Base-by-base conservation (phyloP, 1,284 basidiomycete genomes). In the Pterulicium gracile region DNA sequence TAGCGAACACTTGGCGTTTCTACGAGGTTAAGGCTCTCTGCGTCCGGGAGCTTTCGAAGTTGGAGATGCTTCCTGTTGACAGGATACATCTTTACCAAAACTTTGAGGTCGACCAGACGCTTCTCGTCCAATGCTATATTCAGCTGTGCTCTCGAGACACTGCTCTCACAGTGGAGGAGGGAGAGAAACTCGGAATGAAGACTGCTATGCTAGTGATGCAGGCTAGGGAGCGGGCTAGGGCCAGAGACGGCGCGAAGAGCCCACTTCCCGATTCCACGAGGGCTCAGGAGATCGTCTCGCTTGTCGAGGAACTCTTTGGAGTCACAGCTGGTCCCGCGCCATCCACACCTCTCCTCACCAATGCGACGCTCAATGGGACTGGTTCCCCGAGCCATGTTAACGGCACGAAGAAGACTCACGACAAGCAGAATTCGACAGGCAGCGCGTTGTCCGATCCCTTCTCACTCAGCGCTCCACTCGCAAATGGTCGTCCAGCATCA, bases 191-290 rank as follows among this genome's bases (percentile, higher is more conserved):
- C 10, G 42, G 42, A 12, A 60, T 75, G 51, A 68, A 72, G 52
- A 70, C 70, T 0, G 64, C 69, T 1, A 54, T 77, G 4, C 62
- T 69, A 21, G 52, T 76, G 27, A 72, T 72, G 32, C 65, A 64
- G 7, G 71, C 73, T 2, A 66, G 73, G 14, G 73, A 75, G 23
- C 20, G 19, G 12, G 42, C 42, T 7, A 21, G 42, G 19, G 36
- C 36, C 19, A 5, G 36, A 39, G 36, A 39, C 36, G 36, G 36
- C n/a, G 19, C 36, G 4, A 39, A 17, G 36, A 39, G 36, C 19
- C 36, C 36, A 7, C 36, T 39, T 17, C 36, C 36, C 19, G 36
- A 13, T 17, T 13, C n/a, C 15, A 17, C 19, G n/a, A 39, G 36
- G 36, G n/a, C 36, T 5, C 36, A 39, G 36, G 7, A 39, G 36